These are phyloP conservation scores for Boletus reticuloceps DNA, from an alignment of 768 basidiomycete species.

Conservation along the genomic window DNA sequence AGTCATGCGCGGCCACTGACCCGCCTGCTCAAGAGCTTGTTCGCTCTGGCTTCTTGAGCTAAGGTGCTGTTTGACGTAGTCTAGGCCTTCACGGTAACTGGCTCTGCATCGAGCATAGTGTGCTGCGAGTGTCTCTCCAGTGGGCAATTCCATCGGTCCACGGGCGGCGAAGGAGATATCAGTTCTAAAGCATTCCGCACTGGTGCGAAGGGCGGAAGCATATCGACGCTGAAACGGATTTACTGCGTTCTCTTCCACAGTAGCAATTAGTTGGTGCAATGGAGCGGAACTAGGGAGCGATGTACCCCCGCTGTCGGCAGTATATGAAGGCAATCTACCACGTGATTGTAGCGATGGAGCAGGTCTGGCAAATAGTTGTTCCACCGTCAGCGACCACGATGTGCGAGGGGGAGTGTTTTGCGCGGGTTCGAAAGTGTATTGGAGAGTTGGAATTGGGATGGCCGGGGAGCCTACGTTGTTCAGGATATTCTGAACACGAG, in stretches of 20 bases:
- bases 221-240: constrained; percentile 9
- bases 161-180: neutral
- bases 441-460: neutral
- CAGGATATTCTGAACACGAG: constrained; percentile 1
- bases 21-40: constrained; percentile 14
- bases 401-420: neutral
- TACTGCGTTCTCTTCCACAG: constrained; percentile 2
- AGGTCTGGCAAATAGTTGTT: neutral
- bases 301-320: neutral
- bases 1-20: constrained; percentile 39
- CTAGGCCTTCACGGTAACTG: neutral
- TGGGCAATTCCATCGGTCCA: neutral
- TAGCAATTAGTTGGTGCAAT: constrained; percentile 6
- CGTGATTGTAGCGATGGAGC: neutral
- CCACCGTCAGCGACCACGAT: neutral
- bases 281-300: neutral
- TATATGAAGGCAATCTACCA: neutral
- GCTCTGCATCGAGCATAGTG: constrained; percentile 9
- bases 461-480: neutral
- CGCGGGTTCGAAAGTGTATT: constrained; percentile 3
- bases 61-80: neutral
- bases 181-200: constrained; percentile 9
- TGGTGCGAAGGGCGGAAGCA: neutral
- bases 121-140: neutral
- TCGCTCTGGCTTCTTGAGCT: constrained; percentile 19